Conservation (phyloP, 345 rosid species). For the Populus tremula region DNA sequence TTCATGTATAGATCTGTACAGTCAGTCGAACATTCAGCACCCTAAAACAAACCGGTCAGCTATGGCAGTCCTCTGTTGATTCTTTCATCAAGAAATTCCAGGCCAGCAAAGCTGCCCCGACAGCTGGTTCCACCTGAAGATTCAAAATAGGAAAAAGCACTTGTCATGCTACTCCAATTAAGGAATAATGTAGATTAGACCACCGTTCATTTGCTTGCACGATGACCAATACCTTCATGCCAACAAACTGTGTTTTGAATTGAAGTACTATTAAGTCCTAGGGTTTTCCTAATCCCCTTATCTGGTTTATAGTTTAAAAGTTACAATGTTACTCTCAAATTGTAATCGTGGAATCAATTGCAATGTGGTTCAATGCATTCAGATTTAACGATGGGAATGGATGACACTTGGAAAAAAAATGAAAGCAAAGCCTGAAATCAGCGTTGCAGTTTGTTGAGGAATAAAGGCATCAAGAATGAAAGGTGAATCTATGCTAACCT, state of each 20-base stretch:
- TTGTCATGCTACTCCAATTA: background rate
- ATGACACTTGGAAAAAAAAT: background rate
- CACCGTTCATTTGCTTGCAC: background rate
- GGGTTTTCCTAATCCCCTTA: background rate
- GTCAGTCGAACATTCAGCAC: background rate
- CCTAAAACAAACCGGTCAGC: background rate
- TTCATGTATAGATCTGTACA: background rate
- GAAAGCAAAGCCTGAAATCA: background rate
- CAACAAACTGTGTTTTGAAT: background rate
- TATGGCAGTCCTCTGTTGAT: background rate
- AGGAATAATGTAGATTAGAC: background rate
- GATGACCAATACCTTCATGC: background rate
- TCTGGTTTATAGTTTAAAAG: background rate
- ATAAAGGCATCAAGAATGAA: background rate
- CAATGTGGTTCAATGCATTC: background rate
- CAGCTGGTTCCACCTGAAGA: conserved; percentile 64
- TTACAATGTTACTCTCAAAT: background rate
- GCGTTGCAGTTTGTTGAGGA: background rate
- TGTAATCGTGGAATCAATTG: background rate
- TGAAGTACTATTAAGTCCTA: background rate
- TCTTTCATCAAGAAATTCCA: conserved; percentile 42
- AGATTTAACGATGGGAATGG: background rate
- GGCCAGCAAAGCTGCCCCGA: conserved; percentile 70
- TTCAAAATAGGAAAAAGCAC: background rate
- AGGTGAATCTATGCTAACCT: conserved; percentile 36